Evolutionary conservation across 1,139 yeast genomes (phyloP).

Genomic region (Ogataea hybrid): DNA sequence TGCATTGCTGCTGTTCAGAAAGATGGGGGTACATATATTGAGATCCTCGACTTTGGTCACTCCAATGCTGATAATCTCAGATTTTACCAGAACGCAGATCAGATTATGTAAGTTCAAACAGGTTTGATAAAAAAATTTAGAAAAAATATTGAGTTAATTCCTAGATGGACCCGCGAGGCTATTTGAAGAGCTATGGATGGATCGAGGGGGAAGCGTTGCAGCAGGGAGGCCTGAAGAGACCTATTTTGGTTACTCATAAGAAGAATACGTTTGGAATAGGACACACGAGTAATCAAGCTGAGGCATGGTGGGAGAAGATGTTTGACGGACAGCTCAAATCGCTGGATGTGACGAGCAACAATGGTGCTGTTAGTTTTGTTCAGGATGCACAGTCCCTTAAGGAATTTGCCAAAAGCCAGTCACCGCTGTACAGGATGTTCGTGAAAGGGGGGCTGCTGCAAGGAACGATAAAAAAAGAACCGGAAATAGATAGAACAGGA

Average conservation of each 20-base stretch:
- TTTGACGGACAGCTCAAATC: conserved; percentile 91
- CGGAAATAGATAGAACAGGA: conserved; percentile 15
- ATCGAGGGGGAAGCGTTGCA: conserved; percentile 81
- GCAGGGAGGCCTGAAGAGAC: conserved; percentile 78
- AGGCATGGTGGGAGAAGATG: conserved; percentile 95
- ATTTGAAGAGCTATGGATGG: conserved; percentile 86
- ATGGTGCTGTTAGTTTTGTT: conserved; percentile 31
- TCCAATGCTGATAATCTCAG: conserved; percentile 33
- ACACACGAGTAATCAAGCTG: conserved; percentile 64
- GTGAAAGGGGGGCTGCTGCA: conserved; percentile 81
- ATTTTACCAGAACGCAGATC: conserved; percentile 14
- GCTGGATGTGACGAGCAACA: conserved; percentile 54
- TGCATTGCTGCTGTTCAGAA: conserved; percentile 94
- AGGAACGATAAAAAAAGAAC: conserved; percentile 61
- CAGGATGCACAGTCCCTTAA: conserved; percentile 46
- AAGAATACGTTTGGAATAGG: conserved; percentile 90
- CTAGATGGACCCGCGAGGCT: conserved; percentile 70
- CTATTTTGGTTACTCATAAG: conserved; percentile 86
- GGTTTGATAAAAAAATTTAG: conserved; percentile 2
- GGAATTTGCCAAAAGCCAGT: conserved; percentile 48
- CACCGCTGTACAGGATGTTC: conserved; percentile 72
- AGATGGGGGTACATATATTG: conserved; percentile 57
- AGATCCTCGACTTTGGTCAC: conserved; percentile 77
- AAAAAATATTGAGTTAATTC: background rate
- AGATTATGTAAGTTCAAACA: conserved; percentile 3